Percentiles rank a stretch among this genome's conserved stretches.
Conservation (phyloP, 306 rosid species). For the Vicia villosa region DNA sequence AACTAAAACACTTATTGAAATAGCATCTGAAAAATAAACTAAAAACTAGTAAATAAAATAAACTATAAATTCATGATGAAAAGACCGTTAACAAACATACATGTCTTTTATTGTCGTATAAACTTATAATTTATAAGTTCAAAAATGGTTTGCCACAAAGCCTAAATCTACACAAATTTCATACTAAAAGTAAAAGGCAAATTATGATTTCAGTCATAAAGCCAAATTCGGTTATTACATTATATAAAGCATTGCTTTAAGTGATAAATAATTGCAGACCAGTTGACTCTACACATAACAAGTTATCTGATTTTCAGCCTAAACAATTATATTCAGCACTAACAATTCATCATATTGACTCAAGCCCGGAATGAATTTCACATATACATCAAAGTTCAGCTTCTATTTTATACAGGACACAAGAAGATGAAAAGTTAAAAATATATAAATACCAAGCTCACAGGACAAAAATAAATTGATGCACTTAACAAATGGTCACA, state of each 20-base stretch:
- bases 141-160: too few species aligned
- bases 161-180: too few species aligned
- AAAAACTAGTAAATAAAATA: too few species aligned
- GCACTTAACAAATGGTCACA: background rate
- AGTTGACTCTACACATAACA: background rate
- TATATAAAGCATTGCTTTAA: background rate
- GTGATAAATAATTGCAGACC: background rate
- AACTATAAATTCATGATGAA: too few species aligned
- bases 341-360: background rate
- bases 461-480: background rate
- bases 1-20: too few species aligned
- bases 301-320: background rate
- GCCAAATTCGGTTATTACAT: background rate
- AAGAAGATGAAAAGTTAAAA: conserved; percentile 7
- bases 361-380: conserved; percentile 10
- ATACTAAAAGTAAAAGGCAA: background rate
- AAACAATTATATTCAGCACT: background rate
- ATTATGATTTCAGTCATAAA: background rate
- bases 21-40: too few species aligned
- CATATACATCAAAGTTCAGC: conserved; percentile 22
- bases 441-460: conserved; percentile 30
- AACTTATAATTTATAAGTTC: too few species aligned
- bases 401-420: conserved; percentile 31
- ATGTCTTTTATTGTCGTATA: too few species aligned
- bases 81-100: too few species aligned